These are phyloP conservation scores for Lunularia cruciata DNA, from an alignment of 225 moss, liverwort and hornwort genomes.

Conservation along the genomic window DNA sequence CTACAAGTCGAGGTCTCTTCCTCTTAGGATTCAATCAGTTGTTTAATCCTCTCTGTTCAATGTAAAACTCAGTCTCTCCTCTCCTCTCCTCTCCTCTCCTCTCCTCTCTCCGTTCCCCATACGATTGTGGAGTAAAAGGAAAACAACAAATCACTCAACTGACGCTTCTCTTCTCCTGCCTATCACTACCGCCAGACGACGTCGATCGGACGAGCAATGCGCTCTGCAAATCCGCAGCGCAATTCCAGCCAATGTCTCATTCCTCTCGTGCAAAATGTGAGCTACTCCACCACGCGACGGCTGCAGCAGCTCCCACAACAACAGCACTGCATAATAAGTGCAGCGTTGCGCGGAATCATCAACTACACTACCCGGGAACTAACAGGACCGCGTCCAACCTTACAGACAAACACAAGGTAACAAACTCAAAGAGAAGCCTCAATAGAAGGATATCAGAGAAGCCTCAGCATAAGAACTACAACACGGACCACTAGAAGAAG, in stretches of 20 bases:
- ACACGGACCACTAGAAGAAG: no score
- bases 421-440: not conserved
- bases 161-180: no score
- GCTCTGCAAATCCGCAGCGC: conserved; percentile 5
- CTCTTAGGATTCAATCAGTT: not conserved
- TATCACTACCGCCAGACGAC: not conserved
- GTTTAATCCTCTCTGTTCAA: not conserved
- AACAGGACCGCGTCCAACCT: not conserved
- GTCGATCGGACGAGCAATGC: conserved; percentile 1
- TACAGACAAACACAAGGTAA: not conserved
- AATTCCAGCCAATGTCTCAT: conserved; percentile 11
- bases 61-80: not conserved
- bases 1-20: not conserved
- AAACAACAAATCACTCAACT: not conserved
- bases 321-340: not conserved
- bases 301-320: not conserved
- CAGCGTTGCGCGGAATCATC: not conserved
- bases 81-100: no score
- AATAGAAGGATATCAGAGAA: not conserved
- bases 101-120: not conserved
- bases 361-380: not conserved
- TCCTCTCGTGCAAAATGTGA: conserved; percentile 2
- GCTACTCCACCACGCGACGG: conserved; percentile 1
- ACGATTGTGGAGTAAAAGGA: not conserved
- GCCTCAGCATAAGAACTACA: not conserved